A percentile compares a stretch with the other conserved stretches of the same genome.
Conservation (phyloP, 2,329 filamentous ascomycete species). For the Myriosclerotinia scirpicola region DNA sequence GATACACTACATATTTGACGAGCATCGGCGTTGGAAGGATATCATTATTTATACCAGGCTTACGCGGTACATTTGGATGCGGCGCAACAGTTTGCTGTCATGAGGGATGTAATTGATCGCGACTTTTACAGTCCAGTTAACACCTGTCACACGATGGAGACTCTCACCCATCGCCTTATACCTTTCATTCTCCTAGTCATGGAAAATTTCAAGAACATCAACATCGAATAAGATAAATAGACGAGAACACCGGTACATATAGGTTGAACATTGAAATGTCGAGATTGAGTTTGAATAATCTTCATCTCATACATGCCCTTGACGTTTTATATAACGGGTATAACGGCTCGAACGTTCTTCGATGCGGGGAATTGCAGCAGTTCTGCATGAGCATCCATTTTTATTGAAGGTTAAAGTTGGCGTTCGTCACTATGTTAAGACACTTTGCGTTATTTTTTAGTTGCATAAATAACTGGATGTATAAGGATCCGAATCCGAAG, state of each 20-base stretch:
- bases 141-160: not conserved
- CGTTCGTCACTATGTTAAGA: not conserved
- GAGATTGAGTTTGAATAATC: not conserved
- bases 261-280: not conserved
- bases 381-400: not conserved
- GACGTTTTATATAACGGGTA: not conserved
- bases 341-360: not conserved
- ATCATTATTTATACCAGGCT: constrained; percentile 13
- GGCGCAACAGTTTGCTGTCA: not conserved
- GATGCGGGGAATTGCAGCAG: not conserved
- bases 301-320: not conserved
- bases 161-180: not conserved
- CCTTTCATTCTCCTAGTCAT: not conserved
- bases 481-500: too few species aligned
- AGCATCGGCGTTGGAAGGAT: constrained; percentile 14
- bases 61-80: constrained; percentile 4
- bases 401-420: not conserved
- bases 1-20: not conserved
- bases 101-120: not conserved
- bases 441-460: not conserved
- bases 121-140: not conserved
- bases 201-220: not conserved
- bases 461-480: not conserved
- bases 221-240: not conserved
- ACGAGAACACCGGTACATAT: not conserved